Evolutionary conservation across 768 basidiomycete genomes (phyloP), one percentile per base, ranked within the genome.

Genomic region (Xerocomellus amylosporus): DNA sequence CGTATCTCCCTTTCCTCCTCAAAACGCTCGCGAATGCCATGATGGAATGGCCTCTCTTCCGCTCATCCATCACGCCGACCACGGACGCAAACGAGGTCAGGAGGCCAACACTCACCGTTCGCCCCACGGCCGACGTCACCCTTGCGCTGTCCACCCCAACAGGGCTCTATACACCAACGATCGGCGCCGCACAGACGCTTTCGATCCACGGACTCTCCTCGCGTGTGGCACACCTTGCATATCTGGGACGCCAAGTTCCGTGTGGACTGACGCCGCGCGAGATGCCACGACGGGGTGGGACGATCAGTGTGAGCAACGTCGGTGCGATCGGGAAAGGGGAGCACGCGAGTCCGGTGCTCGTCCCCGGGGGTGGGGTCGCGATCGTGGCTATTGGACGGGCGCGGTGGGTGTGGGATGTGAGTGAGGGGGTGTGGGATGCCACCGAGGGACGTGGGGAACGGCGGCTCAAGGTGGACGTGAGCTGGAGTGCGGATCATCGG

Each of bases 401-500:
- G 10, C 82, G 82, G 62, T 91, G 88, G 90, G 79, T 81, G 8
- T 85, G 82, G 81, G 87, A 89, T 58, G 85, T 87, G 40, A 76
- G 77, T 49, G 73, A 80, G 20, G 76, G 70, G 33, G 66, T 57
- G 17, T 68, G 63, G 65, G 47, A 60, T 22, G 57, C 57, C 0
- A 43, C 34, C n/a, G 33, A 28, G 19, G 50, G 42, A 4, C 26
- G 17, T 15, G 82, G 83, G 1, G 77, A 79, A 59, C 72, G 82
- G 56, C 74, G 84, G 60, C 67, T 87, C 37, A 80, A 80, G 72
- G 67, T 87, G 37, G 80, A 80, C 10, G 74, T 92, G 5, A 89
- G 87, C 58, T 94, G 92, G 89, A 84, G 83, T 56, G 92, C 87
- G 45, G 92, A 95, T 61, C 93, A 95, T 71, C 74, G 92, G 15